Evolutionary conservation across 805 yeast genomes (phyloP), one percentile per base, ranked within the genome.

Genomic region (Cyberlindnera euphorbiae): DNA sequence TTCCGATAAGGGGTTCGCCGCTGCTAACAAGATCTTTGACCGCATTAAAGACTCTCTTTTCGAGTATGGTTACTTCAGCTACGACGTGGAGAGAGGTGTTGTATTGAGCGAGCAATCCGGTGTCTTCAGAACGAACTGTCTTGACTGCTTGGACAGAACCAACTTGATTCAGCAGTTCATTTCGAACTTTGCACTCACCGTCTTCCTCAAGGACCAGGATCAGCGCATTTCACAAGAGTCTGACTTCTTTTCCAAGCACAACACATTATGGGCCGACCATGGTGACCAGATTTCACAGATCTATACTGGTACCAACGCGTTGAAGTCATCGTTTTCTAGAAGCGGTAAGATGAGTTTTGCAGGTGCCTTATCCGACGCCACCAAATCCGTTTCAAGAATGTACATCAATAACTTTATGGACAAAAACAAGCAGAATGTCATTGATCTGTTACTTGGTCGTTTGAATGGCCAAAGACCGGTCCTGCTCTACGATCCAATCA

Each of bases 201-300:
- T 67, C 8, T 73, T 77, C 44, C 43, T 75, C 21, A 58, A 61
- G 32, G 73, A 67, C 41, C 65, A 64, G 33, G 59, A 62, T 21
- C 43, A 66, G 31, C 49, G 62, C 17, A 46, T 52, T 8, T 46
- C 58, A 3, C 66, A 62, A 26, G 69, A 66, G 4, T 64, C 73
- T 18, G 90, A 79, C 15, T 63, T 85, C 18, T 71, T 79, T 55
- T 60, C 67, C 11, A 59, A 61, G 22, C 46, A 66, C 32, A 49
- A 62, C 26, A 74, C 84, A 6, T 63, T 93, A 14, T 93, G 98
- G 98, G 99, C 99, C 1, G 96, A 93, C 58, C 93, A 93, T 59
- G 99, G 98, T 38, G 98, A 93, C 59, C 95, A 87, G 47, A 79
- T 93, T 5, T 86, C 96, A 3, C 94, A 86, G 56, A 90, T 93